phyloP scores from a whole-genome alignment of 345 rosid species.

The Eucalyptus erythrocorys region DNA sequence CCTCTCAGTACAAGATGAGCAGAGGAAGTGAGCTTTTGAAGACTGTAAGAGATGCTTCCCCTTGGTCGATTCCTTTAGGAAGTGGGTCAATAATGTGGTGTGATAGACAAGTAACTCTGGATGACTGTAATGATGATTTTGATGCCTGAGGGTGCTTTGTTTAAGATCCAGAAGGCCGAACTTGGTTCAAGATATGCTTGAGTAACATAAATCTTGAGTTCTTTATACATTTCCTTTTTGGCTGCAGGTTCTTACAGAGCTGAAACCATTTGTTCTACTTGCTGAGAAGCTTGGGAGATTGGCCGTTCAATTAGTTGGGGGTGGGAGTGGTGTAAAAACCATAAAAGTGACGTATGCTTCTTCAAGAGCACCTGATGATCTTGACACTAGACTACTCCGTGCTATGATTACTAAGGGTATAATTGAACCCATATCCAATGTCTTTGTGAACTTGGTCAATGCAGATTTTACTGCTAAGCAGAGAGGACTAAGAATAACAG shows the following conservation, averaged over 20 bases:
- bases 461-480: slow-evolving; percentile 81
- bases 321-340: slow-evolving; percentile 80
- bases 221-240: not conserved
- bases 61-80: not conserved
- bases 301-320: slow-evolving; percentile 73
- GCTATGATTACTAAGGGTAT: slow-evolving; percentile 79
- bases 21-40: not conserved
- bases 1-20: not conserved
- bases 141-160: not conserved
- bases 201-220: not conserved
- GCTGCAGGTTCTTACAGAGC: slow-evolving; percentile 68
- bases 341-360: slow-evolving; percentile 75
- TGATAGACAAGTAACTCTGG: not conserved
- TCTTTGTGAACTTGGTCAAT: slow-evolving; percentile 67
- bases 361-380: slow-evolving; percentile 67
- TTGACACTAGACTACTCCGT: slow-evolving; percentile 77
- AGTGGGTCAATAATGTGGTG: not conserved
- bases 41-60: not conserved
- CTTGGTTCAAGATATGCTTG: not conserved
- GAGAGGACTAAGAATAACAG: slow-evolving; percentile 62
- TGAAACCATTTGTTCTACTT: slow-evolving; percentile 70
- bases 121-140: not conserved
- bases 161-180: not conserved
- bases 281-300: slow-evolving; percentile 71
- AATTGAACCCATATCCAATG: slow-evolving; percentile 66